Conservation (phyloP, 495 filamentous ascomycete genomes). For the Hapsidospora chrysogenum region DNA sequence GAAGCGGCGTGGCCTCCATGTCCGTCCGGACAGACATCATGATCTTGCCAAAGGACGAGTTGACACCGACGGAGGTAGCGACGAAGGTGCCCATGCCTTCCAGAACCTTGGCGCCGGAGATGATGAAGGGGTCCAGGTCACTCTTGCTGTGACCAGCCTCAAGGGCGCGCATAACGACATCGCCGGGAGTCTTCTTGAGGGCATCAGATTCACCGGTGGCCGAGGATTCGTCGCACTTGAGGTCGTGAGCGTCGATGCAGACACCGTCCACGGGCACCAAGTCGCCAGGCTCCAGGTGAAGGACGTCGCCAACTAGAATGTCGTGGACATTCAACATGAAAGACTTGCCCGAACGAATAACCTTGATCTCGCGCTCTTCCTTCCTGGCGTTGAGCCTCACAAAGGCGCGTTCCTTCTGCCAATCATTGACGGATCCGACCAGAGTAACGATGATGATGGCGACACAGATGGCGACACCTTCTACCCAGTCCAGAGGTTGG, state of each 20-base stretch:
- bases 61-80: constrained; percentile 55
- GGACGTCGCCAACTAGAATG: constrained; percentile 68
- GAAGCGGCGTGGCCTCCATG: constrained; percentile 59
- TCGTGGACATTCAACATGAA: constrained; percentile 67
- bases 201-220: constrained; percentile 61
- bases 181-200: constrained; percentile 40
- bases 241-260: constrained; percentile 51
- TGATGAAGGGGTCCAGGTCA: constrained; percentile 57
- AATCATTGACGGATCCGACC: constrained; percentile 54
- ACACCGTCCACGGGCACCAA: constrained; percentile 73
- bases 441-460: constrained; percentile 53
- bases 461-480: constrained; percentile 55
- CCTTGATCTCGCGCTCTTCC: constrained; percentile 54
- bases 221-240: constrained; percentile 68
- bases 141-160: constrained; percentile 35
- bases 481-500: constrained; percentile 57
- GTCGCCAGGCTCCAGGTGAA: constrained; percentile 77
- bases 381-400: constrained; percentile 57
- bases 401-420: constrained; percentile 57
- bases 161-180: constrained; percentile 46
- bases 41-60: constrained; percentile 62
- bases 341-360: constrained; percentile 59
- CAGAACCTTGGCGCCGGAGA: constrained; percentile 65
- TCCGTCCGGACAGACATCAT: constrained; percentile 73
- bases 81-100: constrained; percentile 70